Evolutionary conservation across 78 protist species (phyloP), one percentile per base, ranked within the genome.

Genomic region (Speleostelium caveatum): DNA sequence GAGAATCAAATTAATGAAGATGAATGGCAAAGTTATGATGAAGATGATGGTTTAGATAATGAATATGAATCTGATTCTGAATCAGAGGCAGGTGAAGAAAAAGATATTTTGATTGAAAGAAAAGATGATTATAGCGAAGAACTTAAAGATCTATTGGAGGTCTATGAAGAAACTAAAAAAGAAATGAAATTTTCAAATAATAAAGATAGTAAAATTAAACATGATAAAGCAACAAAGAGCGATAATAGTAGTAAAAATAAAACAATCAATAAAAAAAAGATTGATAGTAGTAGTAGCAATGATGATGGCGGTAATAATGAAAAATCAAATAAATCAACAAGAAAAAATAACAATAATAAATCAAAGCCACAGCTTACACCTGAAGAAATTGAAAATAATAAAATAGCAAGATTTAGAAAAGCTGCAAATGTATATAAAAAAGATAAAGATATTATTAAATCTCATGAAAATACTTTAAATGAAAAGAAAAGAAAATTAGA

Each of bases 21-120:
- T 17, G 75, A 69, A 42, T 69, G 75, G 75, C 61, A 69, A 17
- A 69, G 75, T 69, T 69, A 69, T 30, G 75, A 69, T 69, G 75
- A 69, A 69, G 75, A 69, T 16, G 75, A 68, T 41, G 5, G 55
- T 49, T 49, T 49, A n/a, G n/a, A n/a, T n/a, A n/a, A n/a, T n/a
- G 61, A 69, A n/a, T 22, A 69, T 42, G 58, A 26, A 17, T 45
- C 36, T 8, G 22, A 30, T 45, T 55, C 36, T 2, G 75, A 69
- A 0, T 16, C n/a, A n/a, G n/a, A n/a, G n/a, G n/a, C n/a, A n/a
- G n/a, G n/a, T n/a, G n/a, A n/a, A n/a, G n/a, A n/a, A 49, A 49
- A 12, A 14, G 75, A 42, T 45, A 36, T 42, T n/a, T n/a, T n/a
- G n/a, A n/a, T n/a, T 12, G 59, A 69, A 16, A n/a, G 24, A 28